Conservation (phyloP, 208 protist genomes). For the Crithidia expoeki region DNA sequence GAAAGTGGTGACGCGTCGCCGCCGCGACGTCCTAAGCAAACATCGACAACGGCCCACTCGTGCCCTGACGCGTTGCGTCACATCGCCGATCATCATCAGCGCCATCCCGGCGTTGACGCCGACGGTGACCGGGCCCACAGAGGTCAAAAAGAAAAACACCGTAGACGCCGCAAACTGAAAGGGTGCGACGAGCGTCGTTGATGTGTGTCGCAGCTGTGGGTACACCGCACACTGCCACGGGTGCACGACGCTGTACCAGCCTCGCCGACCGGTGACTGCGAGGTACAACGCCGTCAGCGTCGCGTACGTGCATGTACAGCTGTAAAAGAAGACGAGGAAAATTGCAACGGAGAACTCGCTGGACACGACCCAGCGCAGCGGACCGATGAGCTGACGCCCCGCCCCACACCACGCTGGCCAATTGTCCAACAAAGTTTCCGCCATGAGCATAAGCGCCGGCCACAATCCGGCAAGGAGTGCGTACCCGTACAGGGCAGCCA, state of each 20-base stretch:
- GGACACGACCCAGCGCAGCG: neutral
- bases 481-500: constrained; percentile 13
- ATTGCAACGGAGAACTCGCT: constrained; percentile 7
- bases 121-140: constrained; percentile 21
- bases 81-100: constrained; percentile 8
- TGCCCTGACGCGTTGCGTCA: neutral
- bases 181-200: neutral
- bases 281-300: constrained; percentile 7
- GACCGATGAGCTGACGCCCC: neutral
- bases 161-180: neutral
- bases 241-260: neutral
- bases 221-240: constrained; percentile 16
- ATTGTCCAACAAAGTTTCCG: neutral
- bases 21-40: neutral
- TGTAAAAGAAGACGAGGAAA: constrained; percentile 11
- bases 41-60: neutral
- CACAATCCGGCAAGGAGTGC: constrained; percentile 13
- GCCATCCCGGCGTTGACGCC: constrained; percentile 14
- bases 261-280: neutral
- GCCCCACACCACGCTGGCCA: neutral
- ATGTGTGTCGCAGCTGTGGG: constrained; percentile 10
- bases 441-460: neutral
- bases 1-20: neutral
- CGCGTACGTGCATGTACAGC: constrained; percentile 4
- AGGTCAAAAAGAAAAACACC: constrained; percentile 2